Conservation (phyloP, 2,329 filamentous ascomycete genomes). For the Colletotrichum graminicola region DNA sequence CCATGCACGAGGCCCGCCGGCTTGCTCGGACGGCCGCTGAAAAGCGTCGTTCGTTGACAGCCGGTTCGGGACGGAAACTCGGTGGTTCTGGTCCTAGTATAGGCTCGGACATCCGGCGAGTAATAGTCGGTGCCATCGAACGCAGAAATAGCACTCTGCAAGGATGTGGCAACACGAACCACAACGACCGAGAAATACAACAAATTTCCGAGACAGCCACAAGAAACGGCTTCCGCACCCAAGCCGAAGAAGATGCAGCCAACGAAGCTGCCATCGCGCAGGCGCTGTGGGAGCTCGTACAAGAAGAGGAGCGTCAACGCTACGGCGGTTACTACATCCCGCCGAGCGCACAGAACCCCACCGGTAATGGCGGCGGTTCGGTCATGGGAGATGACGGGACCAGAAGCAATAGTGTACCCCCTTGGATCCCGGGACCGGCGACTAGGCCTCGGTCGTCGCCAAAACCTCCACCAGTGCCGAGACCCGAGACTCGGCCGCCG, state of each 20-base stretch:
- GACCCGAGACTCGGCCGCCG: constrained; percentile 27
- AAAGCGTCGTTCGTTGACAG: constrained; percentile 69
- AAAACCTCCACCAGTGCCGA: constrained; percentile 42
- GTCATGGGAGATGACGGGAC: constrained; percentile 45
- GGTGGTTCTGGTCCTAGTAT: constrained; percentile 69
- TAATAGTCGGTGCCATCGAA: constrained; percentile 79
- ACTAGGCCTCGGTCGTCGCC: constrained; percentile 43
- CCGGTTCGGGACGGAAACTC: constrained; percentile 77
- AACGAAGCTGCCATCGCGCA: constrained; percentile 89
- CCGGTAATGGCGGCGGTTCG: constrained; percentile 56
- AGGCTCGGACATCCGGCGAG: constrained; percentile 76
- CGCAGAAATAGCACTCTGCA: constrained; percentile 74
- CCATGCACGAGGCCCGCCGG: constrained; percentile 79
- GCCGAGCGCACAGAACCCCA: constrained; percentile 64
- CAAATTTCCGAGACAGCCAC: constrained; percentile 74
- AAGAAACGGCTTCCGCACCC: constrained; percentile 81
- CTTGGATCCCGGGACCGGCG: constrained; percentile 26
- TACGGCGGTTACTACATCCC: constrained; percentile 67
- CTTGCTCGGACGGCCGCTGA: constrained; percentile 81
- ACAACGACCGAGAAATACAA: constrained; percentile 74
- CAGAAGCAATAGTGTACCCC: constrained; percentile 31
- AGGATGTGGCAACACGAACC: constrained; percentile 81
- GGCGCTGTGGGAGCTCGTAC: constrained; percentile 86
- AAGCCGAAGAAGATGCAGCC: constrained; percentile 88
- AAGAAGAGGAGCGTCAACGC: constrained; percentile 76